A percentile compares a stretch with the other conserved stretches of the same genome.
These are phyloP conservation scores for Hydnomerulius pinastri DNA, from an alignment of 768 basidiomycete genomes.

Conservation along the genomic window DNA sequence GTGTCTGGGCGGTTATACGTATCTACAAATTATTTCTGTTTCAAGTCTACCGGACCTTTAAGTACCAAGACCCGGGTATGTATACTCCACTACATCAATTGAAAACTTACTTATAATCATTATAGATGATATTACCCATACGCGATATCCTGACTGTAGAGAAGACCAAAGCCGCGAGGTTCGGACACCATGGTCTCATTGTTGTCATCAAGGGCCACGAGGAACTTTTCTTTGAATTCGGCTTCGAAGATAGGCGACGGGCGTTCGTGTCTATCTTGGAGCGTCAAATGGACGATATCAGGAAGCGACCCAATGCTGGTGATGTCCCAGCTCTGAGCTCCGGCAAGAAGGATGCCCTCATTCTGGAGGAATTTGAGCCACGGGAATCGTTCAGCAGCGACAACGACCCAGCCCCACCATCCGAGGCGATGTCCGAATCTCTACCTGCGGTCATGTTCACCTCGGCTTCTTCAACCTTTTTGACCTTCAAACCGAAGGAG, in stretches of 20 bases:
- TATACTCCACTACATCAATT: constrained; percentile 6
- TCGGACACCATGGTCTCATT: constrained; percentile 87
- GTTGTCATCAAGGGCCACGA: constrained; percentile 95
- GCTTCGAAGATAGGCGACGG: constrained; percentile 74
- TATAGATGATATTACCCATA: constrained; percentile 92
- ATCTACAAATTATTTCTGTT: constrained; percentile 92
- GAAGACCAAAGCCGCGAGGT: constrained; percentile 83
- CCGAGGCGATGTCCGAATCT: constrained; percentile 65
- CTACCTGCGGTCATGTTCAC: constrained; percentile 95
- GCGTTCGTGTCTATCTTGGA: constrained; percentile 77
- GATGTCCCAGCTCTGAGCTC: constrained; percentile 46
- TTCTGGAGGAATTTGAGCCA: constrained; percentile 83
- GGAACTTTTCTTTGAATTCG: constrained; percentile 96
- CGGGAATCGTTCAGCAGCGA: constrained; percentile 36
- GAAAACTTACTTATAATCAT: constrained; percentile 2
- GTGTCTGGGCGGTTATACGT: constrained; percentile 86
- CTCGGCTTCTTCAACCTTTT: constrained; percentile 91
- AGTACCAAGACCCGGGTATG: constrained; percentile 80
- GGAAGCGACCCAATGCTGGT: constrained; percentile 46
- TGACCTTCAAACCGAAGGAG: constrained; percentile 92
- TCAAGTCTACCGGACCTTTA: constrained; percentile 84
- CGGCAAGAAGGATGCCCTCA: constrained; percentile 70
- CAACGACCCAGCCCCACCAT: constrained; percentile 45
- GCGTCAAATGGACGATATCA: constrained; percentile 75
- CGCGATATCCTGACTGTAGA: constrained; percentile 84